Conservation (phyloP, 1,139 yeast species). For the Candida labiduridarum region DNA sequence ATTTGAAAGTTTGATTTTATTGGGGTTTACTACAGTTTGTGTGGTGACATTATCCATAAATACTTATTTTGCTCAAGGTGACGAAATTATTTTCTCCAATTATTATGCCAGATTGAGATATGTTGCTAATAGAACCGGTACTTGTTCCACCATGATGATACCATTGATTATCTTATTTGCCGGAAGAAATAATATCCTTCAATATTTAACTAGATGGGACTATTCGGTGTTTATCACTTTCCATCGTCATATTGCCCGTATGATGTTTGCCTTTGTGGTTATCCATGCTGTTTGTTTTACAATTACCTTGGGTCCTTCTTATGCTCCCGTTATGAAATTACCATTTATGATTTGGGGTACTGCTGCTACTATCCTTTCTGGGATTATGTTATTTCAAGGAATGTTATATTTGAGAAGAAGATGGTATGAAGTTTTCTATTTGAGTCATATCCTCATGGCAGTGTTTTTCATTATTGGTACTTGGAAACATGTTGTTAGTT, state of each 20-base stretch:
- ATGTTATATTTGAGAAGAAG: conserved; percentile 52
- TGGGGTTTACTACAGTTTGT: conserved; percentile 46
- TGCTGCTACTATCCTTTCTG: conserved; percentile 40
- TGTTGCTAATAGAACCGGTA: conserved; percentile 55
- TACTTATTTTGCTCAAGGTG: conserved; percentile 20
- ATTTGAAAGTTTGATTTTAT: conserved; percentile 49
- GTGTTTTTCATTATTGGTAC: conserved; percentile 56
- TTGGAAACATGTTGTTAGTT: conserved; percentile 58
- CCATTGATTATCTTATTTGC: conserved; percentile 55
- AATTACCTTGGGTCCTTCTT: conserved; percentile 18
- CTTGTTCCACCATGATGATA: conserved; percentile 47
- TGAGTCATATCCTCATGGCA: conserved; percentile 62
- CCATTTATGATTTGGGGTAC: conserved; percentile 56
- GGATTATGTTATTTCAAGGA: conserved; percentile 49
- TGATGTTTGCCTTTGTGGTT: conserved; percentile 34
- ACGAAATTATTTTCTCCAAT: conserved; percentile 21
- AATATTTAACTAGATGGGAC: conserved; percentile 55
- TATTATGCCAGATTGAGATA: conserved; percentile 27
- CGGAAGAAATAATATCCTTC: conserved; percentile 55
- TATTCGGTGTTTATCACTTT: conserved; percentile 51
- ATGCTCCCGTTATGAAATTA: conserved; percentile 18
- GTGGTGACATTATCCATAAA: conserved; percentile 38
- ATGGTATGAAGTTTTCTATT: conserved; percentile 65
- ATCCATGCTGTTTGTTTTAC: conserved; percentile 40
- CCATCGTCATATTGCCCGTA: conserved; percentile 56